These are phyloP conservation scores for Aspergillus transmontanensis DNA, from an alignment of 2,329 filamentous ascomycete genomes.

Conservation along the genomic window DNA sequence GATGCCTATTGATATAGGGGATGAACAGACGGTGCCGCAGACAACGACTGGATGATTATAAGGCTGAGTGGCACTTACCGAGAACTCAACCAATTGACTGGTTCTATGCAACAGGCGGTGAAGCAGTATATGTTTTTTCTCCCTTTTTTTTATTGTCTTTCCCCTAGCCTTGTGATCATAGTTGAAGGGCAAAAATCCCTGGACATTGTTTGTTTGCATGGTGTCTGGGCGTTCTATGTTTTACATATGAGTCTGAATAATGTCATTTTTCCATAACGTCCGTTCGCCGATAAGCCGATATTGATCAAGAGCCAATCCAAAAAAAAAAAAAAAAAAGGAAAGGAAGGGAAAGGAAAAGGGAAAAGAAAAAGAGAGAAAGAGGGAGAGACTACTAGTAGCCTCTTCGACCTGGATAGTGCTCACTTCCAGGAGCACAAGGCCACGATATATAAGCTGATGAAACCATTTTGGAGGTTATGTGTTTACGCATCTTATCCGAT, in stretches of 20 bases:
- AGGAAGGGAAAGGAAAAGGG: too few species aligned
- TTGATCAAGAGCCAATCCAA: too few species aligned
- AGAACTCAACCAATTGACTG: not conserved
- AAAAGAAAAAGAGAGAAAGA: too few species aligned
- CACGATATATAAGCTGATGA: not conserved
- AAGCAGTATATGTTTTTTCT: not conserved
- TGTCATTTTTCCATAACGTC: not conserved
- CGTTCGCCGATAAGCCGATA: not conserved
- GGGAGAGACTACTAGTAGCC: not conserved
- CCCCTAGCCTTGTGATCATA: not conserved
- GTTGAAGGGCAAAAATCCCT: not conserved
- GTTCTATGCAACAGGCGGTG: not conserved
- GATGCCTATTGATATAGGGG: not conserved
- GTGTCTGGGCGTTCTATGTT: constrained; percentile 6
- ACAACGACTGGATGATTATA: not conserved
- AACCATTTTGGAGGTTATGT: not conserved
- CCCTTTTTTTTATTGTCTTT: not conserved
- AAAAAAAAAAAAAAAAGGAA: too few species aligned
- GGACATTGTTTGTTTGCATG: not conserved
- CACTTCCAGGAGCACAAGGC: not conserved
- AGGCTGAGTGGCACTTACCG: not conserved
- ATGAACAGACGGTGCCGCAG: not conserved
- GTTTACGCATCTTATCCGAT: not conserved
- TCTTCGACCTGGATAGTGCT: not conserved
- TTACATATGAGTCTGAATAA: not conserved